A percentile compares a stretch with the other conserved stretches of the same genome.
phyloP scores from a whole-genome alignment of 768 basidiomycete species.

The Auricularia auricula-judae region DNA sequence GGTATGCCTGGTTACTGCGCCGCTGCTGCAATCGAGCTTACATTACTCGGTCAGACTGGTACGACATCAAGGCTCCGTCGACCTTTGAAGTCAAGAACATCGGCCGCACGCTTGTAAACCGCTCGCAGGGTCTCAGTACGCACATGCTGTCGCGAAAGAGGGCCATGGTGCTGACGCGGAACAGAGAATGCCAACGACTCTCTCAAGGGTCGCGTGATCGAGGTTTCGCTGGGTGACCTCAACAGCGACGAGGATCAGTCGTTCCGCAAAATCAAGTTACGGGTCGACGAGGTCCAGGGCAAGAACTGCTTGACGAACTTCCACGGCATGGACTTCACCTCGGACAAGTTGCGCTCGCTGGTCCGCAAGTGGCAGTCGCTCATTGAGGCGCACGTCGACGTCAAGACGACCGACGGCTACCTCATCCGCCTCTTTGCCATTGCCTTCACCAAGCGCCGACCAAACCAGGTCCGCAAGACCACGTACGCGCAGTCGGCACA shows the following conservation, averaged over 20 bases:
- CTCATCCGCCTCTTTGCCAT: constrained; percentile 98
- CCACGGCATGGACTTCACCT: constrained; percentile 99
- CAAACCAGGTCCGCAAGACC: constrained; percentile 95
- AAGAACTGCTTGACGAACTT: constrained; percentile 99
- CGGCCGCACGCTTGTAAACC: constrained; percentile 97
- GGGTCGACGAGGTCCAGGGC: constrained; percentile 92
- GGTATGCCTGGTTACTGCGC: constrained; percentile 36
- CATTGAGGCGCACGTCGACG: constrained; percentile 97
- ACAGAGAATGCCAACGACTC: constrained; percentile 98
- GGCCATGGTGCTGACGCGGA: constrained; percentile 4
- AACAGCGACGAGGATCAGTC: constrained; percentile 99
- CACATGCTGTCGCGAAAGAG: constrained; percentile 13
- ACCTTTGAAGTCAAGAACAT: constrained; percentile 95
- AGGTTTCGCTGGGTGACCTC: constrained; percentile 92
- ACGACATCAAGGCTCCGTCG: constrained; percentile 96
- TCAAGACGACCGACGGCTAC: constrained; percentile 99
- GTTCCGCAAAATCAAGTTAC: constrained; percentile 99
- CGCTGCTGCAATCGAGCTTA: not conserved
- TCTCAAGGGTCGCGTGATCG: constrained; percentile 91
- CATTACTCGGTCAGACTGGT: constrained; percentile 64
- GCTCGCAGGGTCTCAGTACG: constrained; percentile 95
- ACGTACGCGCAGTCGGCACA: constrained; percentile 95
- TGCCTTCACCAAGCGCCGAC: constrained; percentile 96
- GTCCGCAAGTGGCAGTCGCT: constrained; percentile 99
- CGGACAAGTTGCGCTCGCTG: constrained; percentile 98